Base-by-base conservation (phyloP, 345 rosid genomes). In the Eucalyptus grandis region DNA sequence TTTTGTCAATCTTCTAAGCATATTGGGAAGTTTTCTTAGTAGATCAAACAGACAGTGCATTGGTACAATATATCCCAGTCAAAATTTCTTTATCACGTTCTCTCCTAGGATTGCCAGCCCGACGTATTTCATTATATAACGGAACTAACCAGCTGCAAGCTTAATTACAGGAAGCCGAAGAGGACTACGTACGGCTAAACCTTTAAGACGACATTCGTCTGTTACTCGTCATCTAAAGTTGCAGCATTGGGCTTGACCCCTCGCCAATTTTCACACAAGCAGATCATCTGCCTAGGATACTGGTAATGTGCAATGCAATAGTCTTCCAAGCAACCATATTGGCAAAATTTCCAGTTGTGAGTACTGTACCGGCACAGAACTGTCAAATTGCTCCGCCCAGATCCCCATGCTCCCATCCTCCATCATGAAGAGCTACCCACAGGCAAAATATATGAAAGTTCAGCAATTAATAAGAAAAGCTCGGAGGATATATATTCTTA, bases 381-480 rank as follows among this genome's bases (percentile, higher is more conserved):
- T 81, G 90, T 98, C 97, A 93, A 94, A 96, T 90, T 96, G 95
- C 94, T 95, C 96, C 56, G 97, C 98, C 99, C 98, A 98, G 96
- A 96, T 92, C 92, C 99, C 99, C 99, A 98, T 97, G 90, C 99
- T 98, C 69, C 92, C 99, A 94, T 98, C 99, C 93, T 96, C 99
- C 99, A 98, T 98, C 95, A 96, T 98, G 93, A 98, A 98, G 53
- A 97, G 95, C 99, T 96, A 96, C 87, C 88, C 89, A 58, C 88
- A 91, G 50, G 26, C 40, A 11, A 89, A 4, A 50, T 0, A 65
- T 44, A 37, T n/a, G 87, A 85, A 21, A 67, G 21, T 14, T 15
- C 34, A 49, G 9, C 49, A 58, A 12, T 69, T 46, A 82, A 47
- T 27, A 30, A 82, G 60, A 85, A 47, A 53, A 82, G 27, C 40